These are phyloP conservation scores for Tetrapisispora phaffii DNA, from an alignment of 805 yeast species.

Conservation along the genomic window DNA sequence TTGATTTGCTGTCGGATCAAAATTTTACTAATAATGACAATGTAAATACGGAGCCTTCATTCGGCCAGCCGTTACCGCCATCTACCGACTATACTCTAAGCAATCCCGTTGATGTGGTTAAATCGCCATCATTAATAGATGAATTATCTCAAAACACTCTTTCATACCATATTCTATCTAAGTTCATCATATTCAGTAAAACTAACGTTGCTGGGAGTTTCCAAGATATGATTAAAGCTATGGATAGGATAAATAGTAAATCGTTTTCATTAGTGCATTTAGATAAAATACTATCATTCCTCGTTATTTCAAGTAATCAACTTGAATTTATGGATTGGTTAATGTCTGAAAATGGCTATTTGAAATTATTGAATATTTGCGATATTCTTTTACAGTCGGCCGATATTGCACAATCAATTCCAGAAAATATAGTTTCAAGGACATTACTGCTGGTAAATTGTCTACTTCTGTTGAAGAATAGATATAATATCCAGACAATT, in stretches of 20 bases:
- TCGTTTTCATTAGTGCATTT: conserved; percentile 24
- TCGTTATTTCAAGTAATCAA: conserved; percentile 8
- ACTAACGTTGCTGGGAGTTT: background rate
- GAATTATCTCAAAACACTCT: conserved; percentile 7
- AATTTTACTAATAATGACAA: background rate
- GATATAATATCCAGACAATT: background rate
- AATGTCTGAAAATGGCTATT: conserved; percentile 14
- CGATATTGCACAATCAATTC: conserved; percentile 17
- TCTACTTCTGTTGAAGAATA: conserved; percentile 6
- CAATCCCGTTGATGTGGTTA: background rate
- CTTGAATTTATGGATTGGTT: conserved; percentile 17
- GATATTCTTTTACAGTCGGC: conserved; percentile 19
- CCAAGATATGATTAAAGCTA: conserved; percentile 8
- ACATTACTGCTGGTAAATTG: conserved; percentile 20
- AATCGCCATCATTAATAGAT: background rate
- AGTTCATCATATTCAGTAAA: background rate
- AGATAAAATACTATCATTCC: conserved; percentile 15
- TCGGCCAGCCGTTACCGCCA: background rate
- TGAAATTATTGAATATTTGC: conserved; percentile 12
- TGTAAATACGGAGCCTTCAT: background rate
- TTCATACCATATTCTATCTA: conserved; percentile 10
- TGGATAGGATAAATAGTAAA: conserved; percentile 18
- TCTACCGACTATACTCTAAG: background rate
- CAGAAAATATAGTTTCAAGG: conserved; percentile 21
- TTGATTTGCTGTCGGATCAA: background rate